phyloP scores from a whole-genome alignment of 768 basidiomycete species.

The Mrakia gelida region DNA sequence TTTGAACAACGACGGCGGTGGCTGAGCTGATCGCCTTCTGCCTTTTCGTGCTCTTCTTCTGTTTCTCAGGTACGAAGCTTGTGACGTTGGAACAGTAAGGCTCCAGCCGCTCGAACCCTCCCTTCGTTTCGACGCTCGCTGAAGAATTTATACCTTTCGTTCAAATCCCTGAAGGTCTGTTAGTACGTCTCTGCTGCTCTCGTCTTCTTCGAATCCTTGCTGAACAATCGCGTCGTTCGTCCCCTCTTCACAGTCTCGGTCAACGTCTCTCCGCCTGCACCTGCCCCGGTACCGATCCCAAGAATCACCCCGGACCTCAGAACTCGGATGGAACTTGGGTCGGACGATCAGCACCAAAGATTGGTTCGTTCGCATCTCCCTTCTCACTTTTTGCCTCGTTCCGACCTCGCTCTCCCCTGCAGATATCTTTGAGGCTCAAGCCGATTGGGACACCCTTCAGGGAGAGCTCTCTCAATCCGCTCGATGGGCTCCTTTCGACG shows the following conservation, averaged over 20 bases:
- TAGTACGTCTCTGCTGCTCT: background rate
- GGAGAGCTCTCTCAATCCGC: slow-evolving; percentile 8
- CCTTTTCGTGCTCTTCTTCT: background rate
- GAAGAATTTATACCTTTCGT: background rate
- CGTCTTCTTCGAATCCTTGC: too few species aligned
- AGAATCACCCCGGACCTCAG: slow-evolving; percentile 49
- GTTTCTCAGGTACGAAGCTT: slow-evolving; percentile 5
- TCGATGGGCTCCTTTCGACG: slow-evolving; percentile 17
- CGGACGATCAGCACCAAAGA: slow-evolving; percentile 76
- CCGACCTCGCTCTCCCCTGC: slow-evolving; percentile 41
- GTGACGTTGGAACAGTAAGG: slow-evolving; percentile 22
- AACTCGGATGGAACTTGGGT: slow-evolving; percentile 42
- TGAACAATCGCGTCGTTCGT: background rate
- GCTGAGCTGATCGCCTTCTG: background rate
- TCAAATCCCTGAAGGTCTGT: background rate
- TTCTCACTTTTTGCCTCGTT: background rate
- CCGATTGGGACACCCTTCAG: background rate
- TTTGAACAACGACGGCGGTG: background rate
- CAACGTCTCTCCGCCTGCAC: slow-evolving; percentile 65
- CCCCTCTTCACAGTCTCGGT: slow-evolving; percentile 36
- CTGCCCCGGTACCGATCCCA: slow-evolving; percentile 56
- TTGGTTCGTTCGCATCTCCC: background rate
- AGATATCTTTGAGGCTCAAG: slow-evolving; percentile 80
- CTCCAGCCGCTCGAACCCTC: background rate
- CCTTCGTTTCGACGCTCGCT: background rate